Percentiles rank a stretch among this genome's conserved stretches.
phyloP scores from a whole-genome alignment of 768 basidiomycete species.

The Asterophora lycoperdoides region DNA sequence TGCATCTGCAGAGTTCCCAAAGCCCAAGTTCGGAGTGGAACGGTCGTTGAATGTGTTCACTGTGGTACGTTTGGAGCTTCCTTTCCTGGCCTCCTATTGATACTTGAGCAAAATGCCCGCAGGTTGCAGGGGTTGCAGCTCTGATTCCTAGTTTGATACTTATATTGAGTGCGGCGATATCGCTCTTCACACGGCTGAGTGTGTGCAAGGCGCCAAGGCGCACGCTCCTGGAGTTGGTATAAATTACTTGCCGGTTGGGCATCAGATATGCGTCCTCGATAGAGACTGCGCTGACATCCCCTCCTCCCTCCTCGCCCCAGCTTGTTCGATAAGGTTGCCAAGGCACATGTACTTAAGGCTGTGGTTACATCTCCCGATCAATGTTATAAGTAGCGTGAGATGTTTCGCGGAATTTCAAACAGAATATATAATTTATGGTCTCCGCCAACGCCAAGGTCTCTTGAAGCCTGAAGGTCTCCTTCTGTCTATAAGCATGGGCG shows the following conservation, averaged over 20 bases:
- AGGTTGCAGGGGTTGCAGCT: conserved; percentile 92
- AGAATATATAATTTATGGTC: not conserved
- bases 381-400: not conserved
- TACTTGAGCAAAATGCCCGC: not conserved
- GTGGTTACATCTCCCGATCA: not conserved
- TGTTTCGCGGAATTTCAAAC: conserved; percentile 8
- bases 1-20: conserved; percentile 98
- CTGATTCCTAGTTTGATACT: conserved; percentile 63
- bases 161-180: not conserved
- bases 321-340: not conserved
- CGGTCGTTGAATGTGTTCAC: conserved; percentile 93
- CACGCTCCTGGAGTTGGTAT: too few species aligned
- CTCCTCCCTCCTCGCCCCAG: not conserved
- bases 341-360: not conserved
- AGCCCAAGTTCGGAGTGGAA: conserved; percentile 83
- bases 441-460: too few species aligned
- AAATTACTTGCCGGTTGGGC: not conserved
- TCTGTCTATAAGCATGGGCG: conserved; percentile 45
- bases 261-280: not conserved
- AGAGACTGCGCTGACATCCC: not conserved
- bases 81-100: conserved; percentile 10
- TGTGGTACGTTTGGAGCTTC: conserved; percentile 66
- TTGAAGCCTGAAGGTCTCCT: too few species aligned
- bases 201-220: too few species aligned
- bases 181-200: not conserved